Conservation (phyloP, 257 asterid genomes). For the Linaria vulgaris region DNA sequence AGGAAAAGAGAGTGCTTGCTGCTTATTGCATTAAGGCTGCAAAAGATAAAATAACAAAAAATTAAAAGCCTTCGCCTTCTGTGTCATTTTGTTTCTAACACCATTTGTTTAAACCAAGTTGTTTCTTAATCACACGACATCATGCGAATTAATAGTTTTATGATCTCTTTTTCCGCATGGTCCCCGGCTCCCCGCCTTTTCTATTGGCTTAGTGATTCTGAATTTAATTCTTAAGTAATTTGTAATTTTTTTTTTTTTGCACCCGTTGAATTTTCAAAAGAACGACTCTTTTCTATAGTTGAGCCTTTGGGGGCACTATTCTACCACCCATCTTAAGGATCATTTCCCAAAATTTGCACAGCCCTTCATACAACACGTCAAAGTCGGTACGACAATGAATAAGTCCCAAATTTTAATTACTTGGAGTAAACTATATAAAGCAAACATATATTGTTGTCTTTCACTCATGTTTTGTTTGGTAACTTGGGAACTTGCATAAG, state of each 20-base stretch:
- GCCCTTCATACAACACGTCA: too few relatives aligned
- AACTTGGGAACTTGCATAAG: neutral
- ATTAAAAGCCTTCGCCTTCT: conserved; percentile 3
- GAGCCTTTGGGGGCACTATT: too few relatives aligned
- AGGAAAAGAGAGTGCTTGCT: neutral
- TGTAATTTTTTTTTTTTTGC: neutral
- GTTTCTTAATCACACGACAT: conserved; percentile 18
- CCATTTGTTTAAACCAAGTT: neutral
- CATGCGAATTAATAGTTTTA: conserved; percentile 7
- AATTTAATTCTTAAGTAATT: neutral
- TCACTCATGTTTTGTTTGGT: too few relatives aligned
- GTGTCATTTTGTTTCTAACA: neutral
- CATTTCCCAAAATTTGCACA: neutral
- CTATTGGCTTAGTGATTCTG: neutral
- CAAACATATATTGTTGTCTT: too few relatives aligned
- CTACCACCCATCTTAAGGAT: neutral
- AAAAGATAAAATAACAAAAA: too few relatives aligned
- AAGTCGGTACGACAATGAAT: too few relatives aligned
- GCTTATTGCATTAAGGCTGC: neutral
- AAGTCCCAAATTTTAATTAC: too few relatives aligned
- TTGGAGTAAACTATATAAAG: too few relatives aligned
- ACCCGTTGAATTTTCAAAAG: too few relatives aligned
- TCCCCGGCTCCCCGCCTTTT: neutral
- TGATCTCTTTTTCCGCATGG: too few relatives aligned
- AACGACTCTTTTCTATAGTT: neutral